phyloP scores from a whole-genome alignment of 2,329 filamentous ascomycete genomes.

The Arthroderma sp. region DNA sequence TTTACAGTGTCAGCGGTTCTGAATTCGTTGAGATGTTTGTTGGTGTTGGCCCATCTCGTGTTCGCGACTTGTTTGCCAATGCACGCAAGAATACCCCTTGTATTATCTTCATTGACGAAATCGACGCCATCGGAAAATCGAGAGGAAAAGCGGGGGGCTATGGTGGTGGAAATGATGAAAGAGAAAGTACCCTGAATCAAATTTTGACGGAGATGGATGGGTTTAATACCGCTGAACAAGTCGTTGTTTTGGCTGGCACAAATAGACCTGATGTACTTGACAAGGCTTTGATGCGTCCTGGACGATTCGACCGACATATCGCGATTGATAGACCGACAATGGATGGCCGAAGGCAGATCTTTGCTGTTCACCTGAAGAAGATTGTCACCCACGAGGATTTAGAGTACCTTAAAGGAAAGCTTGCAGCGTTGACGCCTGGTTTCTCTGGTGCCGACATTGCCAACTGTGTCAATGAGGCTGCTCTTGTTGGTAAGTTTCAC shows the following conservation, averaged over 20 bases:
- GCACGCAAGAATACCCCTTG: conserved; percentile 93
- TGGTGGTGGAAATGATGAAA: conserved; percentile 91
- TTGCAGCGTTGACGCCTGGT: conserved; percentile 84
- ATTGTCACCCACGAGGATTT: conserved; percentile 87
- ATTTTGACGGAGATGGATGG: conserved; percentile 99
- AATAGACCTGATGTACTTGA: conserved; percentile 92
- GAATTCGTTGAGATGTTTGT: conserved; percentile 99
- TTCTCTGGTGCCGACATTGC: conserved; percentile 97
- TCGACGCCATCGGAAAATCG: conserved; percentile 91
- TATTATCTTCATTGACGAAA: conserved; percentile 99
- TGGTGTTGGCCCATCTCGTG: conserved; percentile 89
- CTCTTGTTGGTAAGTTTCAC: conserved; percentile 64
- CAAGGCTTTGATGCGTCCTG: conserved; percentile 89
- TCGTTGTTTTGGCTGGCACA: conserved; percentile 91
- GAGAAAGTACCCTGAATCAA: conserved; percentile 93
- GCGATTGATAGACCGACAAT: conserved; percentile 90
- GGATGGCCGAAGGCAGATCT: conserved; percentile 92
- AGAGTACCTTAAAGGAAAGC: conserved; percentile 72
- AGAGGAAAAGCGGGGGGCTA: conserved; percentile 70
- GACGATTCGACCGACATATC: conserved; percentile 94
- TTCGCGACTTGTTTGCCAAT: conserved; percentile 86
- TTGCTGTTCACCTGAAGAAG: conserved; percentile 84
- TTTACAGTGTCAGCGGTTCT: conserved; percentile 96
- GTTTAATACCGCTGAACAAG: conserved; percentile 92
- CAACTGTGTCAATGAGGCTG: conserved; percentile 96